Conservation (phyloP, 2,329 filamentous ascomycete genomes). For the Talaromyces sp. region DNA sequence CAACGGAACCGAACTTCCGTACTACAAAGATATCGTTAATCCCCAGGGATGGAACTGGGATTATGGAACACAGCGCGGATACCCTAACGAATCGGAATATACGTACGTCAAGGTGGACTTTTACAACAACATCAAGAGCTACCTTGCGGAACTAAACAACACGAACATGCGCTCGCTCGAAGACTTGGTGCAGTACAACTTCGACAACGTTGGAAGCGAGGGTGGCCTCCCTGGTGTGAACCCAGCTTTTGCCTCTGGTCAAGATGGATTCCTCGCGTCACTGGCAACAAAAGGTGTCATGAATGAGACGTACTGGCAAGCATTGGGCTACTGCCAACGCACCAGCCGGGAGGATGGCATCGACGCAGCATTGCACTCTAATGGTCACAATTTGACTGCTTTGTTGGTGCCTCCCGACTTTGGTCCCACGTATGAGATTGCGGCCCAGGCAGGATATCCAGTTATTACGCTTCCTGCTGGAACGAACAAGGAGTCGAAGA, state of each 20-base stretch:
- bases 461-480: slow-evolving; percentile 65
- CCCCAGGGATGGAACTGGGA: slow-evolving; percentile 72
- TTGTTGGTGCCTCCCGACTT: slow-evolving; percentile 66
- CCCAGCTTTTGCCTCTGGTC: slow-evolving; percentile 64
- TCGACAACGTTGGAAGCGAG: slow-evolving; percentile 60
- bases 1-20: slow-evolving; percentile 64
- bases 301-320: slow-evolving; percentile 63
- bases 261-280: slow-evolving; percentile 65
- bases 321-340: slow-evolving; percentile 56
- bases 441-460: slow-evolving; percentile 71
- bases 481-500: slow-evolving; percentile 48
- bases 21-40: slow-evolving; percentile 57
- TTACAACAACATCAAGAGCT: slow-evolving; percentile 58
- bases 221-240: slow-evolving; percentile 58
- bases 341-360: slow-evolving; percentile 62
- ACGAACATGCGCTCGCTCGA: slow-evolving; percentile 56
- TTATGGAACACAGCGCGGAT: slow-evolving; percentile 58
- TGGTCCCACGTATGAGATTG: slow-evolving; percentile 63
- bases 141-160: slow-evolving; percentile 59
- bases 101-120: slow-evolving; percentile 63
- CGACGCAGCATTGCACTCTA: slow-evolving; percentile 56
- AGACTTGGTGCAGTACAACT: slow-evolving; percentile 62
- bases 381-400: slow-evolving; percentile 49
- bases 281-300: slow-evolving; percentile 56
- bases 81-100: slow-evolving; percentile 68